Percentiles rank a stretch among this genome's conserved stretches.
Evolutionary conservation across 768 basidiomycete genomes (phyloP).

Genomic region (Mycena albidolilacea): DNA sequence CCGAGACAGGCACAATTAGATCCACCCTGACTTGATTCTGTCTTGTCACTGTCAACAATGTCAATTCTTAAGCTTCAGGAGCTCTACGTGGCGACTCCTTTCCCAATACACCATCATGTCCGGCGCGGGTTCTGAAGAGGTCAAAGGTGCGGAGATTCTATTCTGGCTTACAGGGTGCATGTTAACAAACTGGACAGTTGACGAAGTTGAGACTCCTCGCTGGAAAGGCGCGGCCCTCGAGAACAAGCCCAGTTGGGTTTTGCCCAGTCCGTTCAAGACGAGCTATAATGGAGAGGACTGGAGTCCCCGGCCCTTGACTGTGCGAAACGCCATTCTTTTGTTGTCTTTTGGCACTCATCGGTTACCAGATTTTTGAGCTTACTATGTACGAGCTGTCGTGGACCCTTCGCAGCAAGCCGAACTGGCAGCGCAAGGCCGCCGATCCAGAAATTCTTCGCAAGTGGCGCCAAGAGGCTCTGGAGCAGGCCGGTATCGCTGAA

Average conservation of each 20-base stretch:
- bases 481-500: conserved; percentile 7
- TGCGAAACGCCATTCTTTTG: neutral
- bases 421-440: conserved; percentile 22
- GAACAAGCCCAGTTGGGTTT: conserved; percentile 19
- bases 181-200: neutral
- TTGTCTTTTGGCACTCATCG: neutral
- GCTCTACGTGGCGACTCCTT: too few species aligned
- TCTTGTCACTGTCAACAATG: too few species aligned
- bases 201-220: neutral
- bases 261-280: conserved; percentile 6
- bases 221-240: neutral
- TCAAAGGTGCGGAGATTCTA: neutral
- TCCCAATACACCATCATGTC: neutral
- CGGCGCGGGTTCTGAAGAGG: neutral
- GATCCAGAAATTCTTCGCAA: conserved; percentile 28
- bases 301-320: conserved; percentile 23
- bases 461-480: conserved; percentile 30
- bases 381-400: conserved; percentile 29
- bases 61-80: too few species aligned
- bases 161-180: too few species aligned
- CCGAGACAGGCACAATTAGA: too few species aligned
- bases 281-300: conserved; percentile 2
- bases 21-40: too few species aligned
- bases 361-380: conserved; percentile 31
- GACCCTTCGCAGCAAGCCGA: conserved; percentile 30